phyloP scores from a whole-genome alignment of 345 rosid species.

The Mallotus nudiflorus region DNA sequence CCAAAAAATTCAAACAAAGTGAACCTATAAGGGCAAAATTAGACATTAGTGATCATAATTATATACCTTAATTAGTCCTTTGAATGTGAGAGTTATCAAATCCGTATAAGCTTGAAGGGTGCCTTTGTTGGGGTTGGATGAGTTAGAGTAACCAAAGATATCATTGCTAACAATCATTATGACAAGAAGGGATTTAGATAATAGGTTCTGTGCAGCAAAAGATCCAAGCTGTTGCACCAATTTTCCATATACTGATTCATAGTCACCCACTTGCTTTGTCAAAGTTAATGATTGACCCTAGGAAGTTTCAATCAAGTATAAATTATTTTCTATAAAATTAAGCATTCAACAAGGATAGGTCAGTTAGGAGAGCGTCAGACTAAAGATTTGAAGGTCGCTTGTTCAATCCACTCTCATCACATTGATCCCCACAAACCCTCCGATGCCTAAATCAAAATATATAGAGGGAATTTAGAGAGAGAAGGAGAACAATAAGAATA shows the following conservation, averaged over 20 bases:
- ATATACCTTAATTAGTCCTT: constrained; percentile 64
- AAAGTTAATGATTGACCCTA: constrained; percentile 54
- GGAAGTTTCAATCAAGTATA: too few relatives aligned
- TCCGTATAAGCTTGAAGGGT: constrained; percentile 45
- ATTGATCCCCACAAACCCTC: too few relatives aligned
- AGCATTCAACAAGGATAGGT: constrained; percentile 96
- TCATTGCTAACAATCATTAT: constrained; percentile 71
- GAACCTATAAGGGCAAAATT: too few relatives aligned
- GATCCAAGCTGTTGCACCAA: constrained; percentile 31
- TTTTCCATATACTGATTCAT: constrained; percentile 26
- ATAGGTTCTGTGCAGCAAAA: constrained; percentile 31
- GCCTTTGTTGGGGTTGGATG: constrained; percentile 31
- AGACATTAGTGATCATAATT: too few relatives aligned
- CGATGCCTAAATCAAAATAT: too few relatives aligned
- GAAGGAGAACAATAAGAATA: too few relatives aligned
- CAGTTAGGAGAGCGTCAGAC: constrained; percentile 99
- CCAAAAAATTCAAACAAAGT: too few relatives aligned
- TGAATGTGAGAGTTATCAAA: constrained; percentile 48
- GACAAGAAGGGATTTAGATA: constrained; percentile 52
- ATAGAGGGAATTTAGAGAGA: too few relatives aligned
- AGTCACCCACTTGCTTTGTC: constrained; percentile 52
- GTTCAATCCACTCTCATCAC: constrained; percentile 98
- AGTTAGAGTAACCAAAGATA: constrained; percentile 51
- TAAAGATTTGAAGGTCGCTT: constrained; percentile 99
- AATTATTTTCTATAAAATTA: too few relatives aligned